phyloP scores from a whole-genome alignment of 495 filamentous ascomycete genomes.

The Penicillium pancosmium region DNA sequence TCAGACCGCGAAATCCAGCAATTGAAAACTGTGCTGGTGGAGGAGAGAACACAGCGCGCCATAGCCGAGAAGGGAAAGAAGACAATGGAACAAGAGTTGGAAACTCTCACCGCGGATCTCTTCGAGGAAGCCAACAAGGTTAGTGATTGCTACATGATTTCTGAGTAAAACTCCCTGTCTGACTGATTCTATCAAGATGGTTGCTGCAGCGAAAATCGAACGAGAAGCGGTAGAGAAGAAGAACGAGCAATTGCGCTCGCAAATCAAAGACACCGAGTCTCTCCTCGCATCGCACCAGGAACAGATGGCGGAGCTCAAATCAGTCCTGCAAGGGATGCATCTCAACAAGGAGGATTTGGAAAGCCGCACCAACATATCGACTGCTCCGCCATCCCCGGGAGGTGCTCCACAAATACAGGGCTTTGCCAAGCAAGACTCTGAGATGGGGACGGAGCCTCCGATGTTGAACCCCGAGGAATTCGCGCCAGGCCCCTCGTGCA shows the following conservation, averaged over 20 bases:
- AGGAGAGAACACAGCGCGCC: constrained; percentile 61
- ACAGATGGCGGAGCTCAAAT: constrained; percentile 87
- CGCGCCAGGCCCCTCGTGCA: constrained; percentile 77
- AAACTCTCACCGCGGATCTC: constrained; percentile 82
- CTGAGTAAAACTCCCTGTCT: constrained; percentile 20
- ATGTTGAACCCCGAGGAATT: constrained; percentile 54
- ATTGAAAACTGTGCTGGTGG: constrained; percentile 65
- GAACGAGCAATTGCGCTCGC: constrained; percentile 76
- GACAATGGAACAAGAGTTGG: constrained; percentile 78
- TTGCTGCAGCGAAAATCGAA: constrained; percentile 74
- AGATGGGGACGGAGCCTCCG: constrained; percentile 18
- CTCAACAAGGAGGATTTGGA: constrained; percentile 69
- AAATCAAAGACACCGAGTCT: constrained; percentile 82
- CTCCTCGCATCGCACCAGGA: constrained; percentile 89
- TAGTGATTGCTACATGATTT: constrained; percentile 15
- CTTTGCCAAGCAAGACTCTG: constrained; percentile 26
- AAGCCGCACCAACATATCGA: constrained; percentile 56
- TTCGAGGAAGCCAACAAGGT: constrained; percentile 95
- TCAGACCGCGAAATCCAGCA: constrained; percentile 70
- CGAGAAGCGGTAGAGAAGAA: constrained; percentile 74
- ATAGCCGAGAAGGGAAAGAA: constrained; percentile 72
- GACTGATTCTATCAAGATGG: constrained; percentile 67
- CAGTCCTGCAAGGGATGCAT: constrained; percentile 87
- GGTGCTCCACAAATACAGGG: constrained; percentile 27
- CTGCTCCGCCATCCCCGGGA: constrained; percentile 69